Conservation (phyloP, 2,329 filamentous ascomycete species). For the Alternaria metachromatica region DNA sequence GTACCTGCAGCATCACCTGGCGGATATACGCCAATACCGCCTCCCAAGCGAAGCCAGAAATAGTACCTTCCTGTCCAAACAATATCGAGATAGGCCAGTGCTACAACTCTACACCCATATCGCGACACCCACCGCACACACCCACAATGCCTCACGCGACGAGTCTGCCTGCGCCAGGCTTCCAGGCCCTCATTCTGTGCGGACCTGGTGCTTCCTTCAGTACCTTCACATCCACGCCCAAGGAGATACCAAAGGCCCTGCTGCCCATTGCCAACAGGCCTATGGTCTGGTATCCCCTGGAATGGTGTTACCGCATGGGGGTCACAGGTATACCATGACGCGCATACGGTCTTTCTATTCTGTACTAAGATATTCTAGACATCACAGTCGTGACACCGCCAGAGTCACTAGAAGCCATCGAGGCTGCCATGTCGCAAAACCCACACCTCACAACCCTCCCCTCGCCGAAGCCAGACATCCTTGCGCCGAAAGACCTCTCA, state of each 20-base stretch:
- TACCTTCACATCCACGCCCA: slow-evolving; percentile 80
- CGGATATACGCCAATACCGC: neutral
- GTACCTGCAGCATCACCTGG: slow-evolving; percentile 17
- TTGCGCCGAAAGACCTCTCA: slow-evolving; percentile 77
- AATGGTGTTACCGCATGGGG: slow-evolving; percentile 83
- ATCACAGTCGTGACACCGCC: slow-evolving; percentile 65
- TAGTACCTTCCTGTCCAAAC: neutral
- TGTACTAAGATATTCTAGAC: slow-evolving; percentile 37
- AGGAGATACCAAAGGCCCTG: slow-evolving; percentile 82
- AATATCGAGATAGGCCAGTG: neutral
- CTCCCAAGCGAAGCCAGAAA: neutral
- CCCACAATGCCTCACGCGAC: slow-evolving; percentile 76
- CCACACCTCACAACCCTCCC: slow-evolving; percentile 78
- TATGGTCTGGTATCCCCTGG: slow-evolving; percentile 89
- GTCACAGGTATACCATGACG: slow-evolving; percentile 64
- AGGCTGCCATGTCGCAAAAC: slow-evolving; percentile 75
- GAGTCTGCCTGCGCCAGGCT: slow-evolving; percentile 72
- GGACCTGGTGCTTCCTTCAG: slow-evolving; percentile 82
- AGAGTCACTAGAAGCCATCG: slow-evolving; percentile 69
- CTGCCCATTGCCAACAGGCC: slow-evolving; percentile 83
- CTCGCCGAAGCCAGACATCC: slow-evolving; percentile 73
- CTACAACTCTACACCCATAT: neutral
- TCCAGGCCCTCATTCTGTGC: slow-evolving; percentile 83
- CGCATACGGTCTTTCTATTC: neutral
- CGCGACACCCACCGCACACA: neutral